Conservation (phyloP, 192 early-diverging fungal species). For the Rhizoclosmatium globosum region DNA sequence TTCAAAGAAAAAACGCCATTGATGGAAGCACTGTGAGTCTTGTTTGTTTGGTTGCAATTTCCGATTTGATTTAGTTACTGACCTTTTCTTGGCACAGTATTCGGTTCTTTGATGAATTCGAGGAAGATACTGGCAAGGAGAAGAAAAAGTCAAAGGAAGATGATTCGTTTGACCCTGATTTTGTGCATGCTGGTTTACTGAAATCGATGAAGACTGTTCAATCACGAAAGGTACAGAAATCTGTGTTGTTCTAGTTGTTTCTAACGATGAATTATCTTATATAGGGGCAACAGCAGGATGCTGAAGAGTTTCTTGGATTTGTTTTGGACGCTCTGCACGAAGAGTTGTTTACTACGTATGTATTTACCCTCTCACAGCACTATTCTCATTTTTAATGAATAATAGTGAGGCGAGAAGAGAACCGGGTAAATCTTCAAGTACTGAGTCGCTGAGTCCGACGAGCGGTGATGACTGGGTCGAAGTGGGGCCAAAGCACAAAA, state of each 20-base stretch:
- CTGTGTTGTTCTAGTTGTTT: conserved; percentile 29
- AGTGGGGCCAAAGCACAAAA: conserved; percentile 88
- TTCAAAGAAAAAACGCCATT: conserved; percentile 83
- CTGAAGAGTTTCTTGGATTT: conserved; percentile 95
- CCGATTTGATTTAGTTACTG: background rate
- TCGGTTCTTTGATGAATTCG: conserved; percentile 21
- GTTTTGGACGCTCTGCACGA: conserved; percentile 95
- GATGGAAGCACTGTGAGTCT: conserved; percentile 80
- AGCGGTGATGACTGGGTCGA: conserved; percentile 73
- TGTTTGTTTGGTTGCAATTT: background rate
- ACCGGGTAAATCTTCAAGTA: background rate
- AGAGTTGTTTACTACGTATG: conserved; percentile 60
- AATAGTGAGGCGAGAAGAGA: background rate
- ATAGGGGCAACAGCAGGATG: conserved; percentile 93
- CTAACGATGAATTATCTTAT: conserved; percentile 13
- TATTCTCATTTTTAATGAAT: background rate
- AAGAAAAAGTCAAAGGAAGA: conserved; percentile 11
- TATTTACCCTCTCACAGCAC: background rate
- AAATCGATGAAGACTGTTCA: conserved; percentile 80
- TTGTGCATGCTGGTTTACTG: conserved; percentile 87
- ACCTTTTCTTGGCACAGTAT: background rate
- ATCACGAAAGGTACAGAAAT: conserved; percentile 69
- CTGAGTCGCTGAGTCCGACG: conserved; percentile 35
- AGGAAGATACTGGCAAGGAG: background rate
- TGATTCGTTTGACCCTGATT: conserved; percentile 85